These are phyloP conservation scores for Candida ortonii DNA, from an alignment of 805 yeast species.

Conservation along the genomic window DNA sequence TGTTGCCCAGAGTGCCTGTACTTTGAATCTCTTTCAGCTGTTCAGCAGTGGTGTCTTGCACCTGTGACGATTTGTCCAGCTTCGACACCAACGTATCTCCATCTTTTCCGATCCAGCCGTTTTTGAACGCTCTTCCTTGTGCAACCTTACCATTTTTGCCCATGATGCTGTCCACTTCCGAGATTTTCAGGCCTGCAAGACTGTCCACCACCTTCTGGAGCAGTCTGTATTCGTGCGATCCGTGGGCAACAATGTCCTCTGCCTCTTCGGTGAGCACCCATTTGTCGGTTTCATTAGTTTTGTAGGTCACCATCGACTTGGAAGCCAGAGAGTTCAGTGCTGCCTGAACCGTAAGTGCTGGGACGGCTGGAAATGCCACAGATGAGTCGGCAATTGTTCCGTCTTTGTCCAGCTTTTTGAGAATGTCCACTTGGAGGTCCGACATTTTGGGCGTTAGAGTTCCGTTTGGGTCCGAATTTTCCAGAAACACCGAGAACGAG, in stretches of 20 bases:
- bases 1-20: constrained; percentile 55
- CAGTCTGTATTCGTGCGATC: constrained; percentile 88
- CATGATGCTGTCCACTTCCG: constrained; percentile 68
- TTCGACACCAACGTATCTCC: constrained; percentile 74
- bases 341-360: constrained; percentile 68
- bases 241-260: constrained; percentile 67
- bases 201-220: constrained; percentile 69
- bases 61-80: constrained; percentile 45
- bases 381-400: constrained; percentile 69
- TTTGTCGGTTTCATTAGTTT: constrained; percentile 68
- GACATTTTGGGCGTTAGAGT: constrained; percentile 64
- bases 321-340: constrained; percentile 85
- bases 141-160: constrained; percentile 89
- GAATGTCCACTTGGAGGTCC: constrained; percentile 59
- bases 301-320: constrained; percentile 72
- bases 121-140: constrained; percentile 96
- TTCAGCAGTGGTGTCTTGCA: constrained; percentile 64
- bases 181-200: constrained; percentile 75
- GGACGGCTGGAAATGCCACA: constrained; percentile 60
- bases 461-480: too few relatives aligned
- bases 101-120: constrained; percentile 91
- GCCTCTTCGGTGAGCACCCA: constrained; percentile 84
- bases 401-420: constrained; percentile 60
- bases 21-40: constrained; percentile 56
- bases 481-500: too few relatives aligned